Evolutionary conservation across 2,329 filamentous ascomycete genomes (phyloP).

Genomic region (Calonectria hongkongensis): DNA sequence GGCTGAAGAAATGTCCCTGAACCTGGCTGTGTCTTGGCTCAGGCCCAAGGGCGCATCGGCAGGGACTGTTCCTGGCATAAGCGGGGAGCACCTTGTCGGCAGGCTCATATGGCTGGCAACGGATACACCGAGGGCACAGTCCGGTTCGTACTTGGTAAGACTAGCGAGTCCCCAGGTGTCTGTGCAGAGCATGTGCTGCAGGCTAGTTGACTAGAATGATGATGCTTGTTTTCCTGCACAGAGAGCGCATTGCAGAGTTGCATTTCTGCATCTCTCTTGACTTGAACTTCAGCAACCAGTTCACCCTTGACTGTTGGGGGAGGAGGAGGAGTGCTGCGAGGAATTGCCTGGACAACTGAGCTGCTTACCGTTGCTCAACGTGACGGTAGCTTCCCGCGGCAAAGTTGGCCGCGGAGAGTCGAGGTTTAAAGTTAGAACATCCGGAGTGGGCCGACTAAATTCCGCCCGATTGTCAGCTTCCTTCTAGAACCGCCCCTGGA

Average conservation of each 20-base stretch:
- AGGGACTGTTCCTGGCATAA: neutral
- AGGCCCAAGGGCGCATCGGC: neutral
- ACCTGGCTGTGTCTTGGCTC: neutral
- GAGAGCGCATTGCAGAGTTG: no score
- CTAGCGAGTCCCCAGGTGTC: neutral
- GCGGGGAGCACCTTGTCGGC: neutral
- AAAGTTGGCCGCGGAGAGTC: conserved; percentile 9
- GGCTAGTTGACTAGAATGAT: neutral
- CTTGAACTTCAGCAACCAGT: no score
- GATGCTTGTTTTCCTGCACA: neutral
- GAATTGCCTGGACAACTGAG: neutral
- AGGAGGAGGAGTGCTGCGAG: no score
- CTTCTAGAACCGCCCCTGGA: conserved; percentile 15
- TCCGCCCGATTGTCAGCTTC: conserved; percentile 23
- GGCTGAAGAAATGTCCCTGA: conserved; percentile 1
- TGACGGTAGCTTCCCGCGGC: conserved; percentile 10
- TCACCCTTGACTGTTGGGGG: no score
- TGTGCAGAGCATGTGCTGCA: neutral
- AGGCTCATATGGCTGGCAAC: neutral
- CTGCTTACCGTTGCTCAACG: neutral
- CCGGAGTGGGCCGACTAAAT: neutral
- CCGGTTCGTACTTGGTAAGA: neutral
- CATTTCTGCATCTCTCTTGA: no score
- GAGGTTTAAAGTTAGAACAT: neutral
- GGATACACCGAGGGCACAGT: conserved; percentile 10